Percentiles rank a stretch among this genome's conserved stretches.
These are phyloP conservation scores for Kodamaea kaohsiungensis DNA, from an alignment of 805 yeast species.

Conservation along the genomic window DNA sequence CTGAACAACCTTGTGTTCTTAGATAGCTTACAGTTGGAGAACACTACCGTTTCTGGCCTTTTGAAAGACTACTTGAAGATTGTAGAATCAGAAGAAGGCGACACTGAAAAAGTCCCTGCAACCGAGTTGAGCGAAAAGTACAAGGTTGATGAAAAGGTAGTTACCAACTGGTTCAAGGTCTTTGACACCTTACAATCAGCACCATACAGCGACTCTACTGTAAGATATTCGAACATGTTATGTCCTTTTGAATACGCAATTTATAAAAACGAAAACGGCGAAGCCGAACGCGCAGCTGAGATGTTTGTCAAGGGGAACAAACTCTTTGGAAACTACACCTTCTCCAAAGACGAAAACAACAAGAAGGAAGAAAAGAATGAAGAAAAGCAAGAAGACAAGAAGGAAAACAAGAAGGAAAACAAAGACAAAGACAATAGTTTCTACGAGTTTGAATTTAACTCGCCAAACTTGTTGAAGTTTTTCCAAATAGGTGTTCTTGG, in stretches of 20 bases:
- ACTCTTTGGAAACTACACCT: slow-evolving; percentile 11
- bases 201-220: slow-evolving; percentile 24
- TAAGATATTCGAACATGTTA: slow-evolving; percentile 24
- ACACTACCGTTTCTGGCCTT: slow-evolving; percentile 25
- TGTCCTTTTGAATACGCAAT: slow-evolving; percentile 25
- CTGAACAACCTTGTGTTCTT: slow-evolving; percentile 25
- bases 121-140: background rate
- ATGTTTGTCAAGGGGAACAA: slow-evolving; percentile 5
- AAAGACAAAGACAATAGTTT: background rate
- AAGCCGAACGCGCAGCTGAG: background rate
- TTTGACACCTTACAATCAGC: slow-evolving; percentile 28
- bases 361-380: slow-evolving; percentile 2
- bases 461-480: slow-evolving; percentile 18
- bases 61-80: slow-evolving; percentile 12
- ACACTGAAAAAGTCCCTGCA: background rate
- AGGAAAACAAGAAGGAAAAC: slow-evolving; percentile 14
- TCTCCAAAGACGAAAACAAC: slow-evolving; percentile 10
- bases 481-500: slow-evolving; percentile 35
- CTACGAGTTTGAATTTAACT: slow-evolving; percentile 7
- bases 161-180: slow-evolving; percentile 29
- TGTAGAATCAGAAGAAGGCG: slow-evolving; percentile 15
- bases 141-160: slow-evolving; percentile 11
- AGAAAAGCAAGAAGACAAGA: background rate
- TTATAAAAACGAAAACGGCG: slow-evolving; percentile 5
- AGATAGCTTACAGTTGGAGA: slow-evolving; percentile 29